A percentile compares a stretch with the other conserved stretches of the same genome.
phyloP scores from a whole-genome alignment of 169 alveolate genomes.

The Plasmodium gallinaceum region DNA sequence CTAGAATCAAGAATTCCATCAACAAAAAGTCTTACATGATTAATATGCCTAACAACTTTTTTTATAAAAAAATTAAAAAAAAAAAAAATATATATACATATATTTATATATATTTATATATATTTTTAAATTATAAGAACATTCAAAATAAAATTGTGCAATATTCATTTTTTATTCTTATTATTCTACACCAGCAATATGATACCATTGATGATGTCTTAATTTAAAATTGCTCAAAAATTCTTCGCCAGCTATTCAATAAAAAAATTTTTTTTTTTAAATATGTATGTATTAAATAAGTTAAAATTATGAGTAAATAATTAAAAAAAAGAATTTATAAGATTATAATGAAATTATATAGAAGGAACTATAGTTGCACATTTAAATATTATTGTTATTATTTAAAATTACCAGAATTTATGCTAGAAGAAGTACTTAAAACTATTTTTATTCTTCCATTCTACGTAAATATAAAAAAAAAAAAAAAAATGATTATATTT shows the following conservation, averaged over 20 bases:
- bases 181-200: slow-evolving; percentile 82
- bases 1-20: slow-evolving; percentile 70
- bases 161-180: not conserved
- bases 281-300: no score
- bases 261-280: no score
- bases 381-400: not conserved
- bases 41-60: slow-evolving; percentile 67
- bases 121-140: not conserved
- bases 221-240: slow-evolving; percentile 85
- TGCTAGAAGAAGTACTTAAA: slow-evolving; percentile 79
- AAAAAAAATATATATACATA: slow-evolving; percentile 7
- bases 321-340: slow-evolving; percentile 2
- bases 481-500: not conserved
- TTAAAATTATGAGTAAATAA: no score
- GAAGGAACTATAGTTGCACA: not conserved
- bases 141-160: not conserved
- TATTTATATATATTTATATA: slow-evolving; percentile 6
- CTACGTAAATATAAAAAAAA: slow-evolving; percentile 60
- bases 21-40: slow-evolving; percentile 62
- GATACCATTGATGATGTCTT: slow-evolving; percentile 90
- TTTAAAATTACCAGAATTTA: slow-evolving; percentile 64
- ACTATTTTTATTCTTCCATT: slow-evolving; percentile 87
- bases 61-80: slow-evolving; percentile 12
- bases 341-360: not conserved
- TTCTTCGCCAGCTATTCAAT: slow-evolving; percentile 79